phyloP scores from a whole-genome alignment of 768 basidiomycete genomes.

The Hydnomerulius pinastri region DNA sequence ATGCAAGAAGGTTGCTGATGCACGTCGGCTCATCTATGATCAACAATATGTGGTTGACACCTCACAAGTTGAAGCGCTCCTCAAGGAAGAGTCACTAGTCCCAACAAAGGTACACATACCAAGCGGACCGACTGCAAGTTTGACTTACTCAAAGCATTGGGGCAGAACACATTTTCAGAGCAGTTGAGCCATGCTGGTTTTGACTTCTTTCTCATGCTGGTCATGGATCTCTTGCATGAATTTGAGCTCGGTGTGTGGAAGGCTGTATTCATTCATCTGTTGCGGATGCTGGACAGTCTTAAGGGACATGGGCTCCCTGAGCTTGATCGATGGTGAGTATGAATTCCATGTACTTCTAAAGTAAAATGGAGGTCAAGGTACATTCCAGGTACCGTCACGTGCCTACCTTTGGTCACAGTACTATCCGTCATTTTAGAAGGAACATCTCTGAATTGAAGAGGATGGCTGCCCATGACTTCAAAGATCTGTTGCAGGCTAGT shows the following conservation, averaged over 20 bases:
- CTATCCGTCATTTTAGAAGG: conserved; percentile 29
- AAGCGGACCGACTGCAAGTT: background rate
- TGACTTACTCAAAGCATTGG: no score
- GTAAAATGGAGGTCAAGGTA: no score
- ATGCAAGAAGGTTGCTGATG: conserved; percentile 12
- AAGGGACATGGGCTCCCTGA: conserved; percentile 1
- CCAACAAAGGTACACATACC: conserved; percentile 27
- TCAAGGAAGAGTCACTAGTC: conserved; percentile 31
- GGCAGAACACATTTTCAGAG: conserved; percentile 39
- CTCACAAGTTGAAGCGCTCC: conserved; percentile 24
- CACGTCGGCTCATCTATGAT: conserved; percentile 30
- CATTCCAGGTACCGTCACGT: conserved; percentile 28
- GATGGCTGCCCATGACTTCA: conserved; percentile 38
- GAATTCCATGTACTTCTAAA: conserved; percentile 5
- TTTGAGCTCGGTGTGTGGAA: conserved; percentile 42
- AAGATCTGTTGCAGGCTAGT: conserved; percentile 34
- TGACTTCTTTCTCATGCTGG: conserved; percentile 29
- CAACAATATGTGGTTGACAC: conserved; percentile 25
- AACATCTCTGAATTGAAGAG: conserved; percentile 37
- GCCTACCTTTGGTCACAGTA: conserved; percentile 32
- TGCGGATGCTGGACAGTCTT: conserved; percentile 30
- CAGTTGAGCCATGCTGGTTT: conserved; percentile 16
- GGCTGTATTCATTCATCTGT: conserved; percentile 34
- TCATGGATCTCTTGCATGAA: conserved; percentile 41
- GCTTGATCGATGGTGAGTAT: conserved; percentile 21